A percentile compares a stretch with the other conserved stretches of the same genome.
Conservation (phyloP, 2,329 filamentous ascomycete species). For the Epicoccum sorghinum region DNA sequence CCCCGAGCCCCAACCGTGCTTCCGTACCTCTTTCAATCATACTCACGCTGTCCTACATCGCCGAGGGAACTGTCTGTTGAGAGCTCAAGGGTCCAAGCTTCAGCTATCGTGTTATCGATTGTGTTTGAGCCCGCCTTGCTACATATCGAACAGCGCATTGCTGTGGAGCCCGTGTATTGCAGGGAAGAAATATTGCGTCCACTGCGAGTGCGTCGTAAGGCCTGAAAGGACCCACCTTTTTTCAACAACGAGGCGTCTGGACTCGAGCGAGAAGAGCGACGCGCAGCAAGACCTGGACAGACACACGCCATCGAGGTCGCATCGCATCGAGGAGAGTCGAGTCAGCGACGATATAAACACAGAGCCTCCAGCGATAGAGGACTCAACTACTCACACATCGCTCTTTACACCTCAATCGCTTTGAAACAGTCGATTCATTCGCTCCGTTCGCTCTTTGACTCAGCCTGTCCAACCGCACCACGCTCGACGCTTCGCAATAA, state of each 20-base stretch:
- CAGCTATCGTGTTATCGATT: background rate
- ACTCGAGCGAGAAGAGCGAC: background rate
- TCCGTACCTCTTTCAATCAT: background rate
- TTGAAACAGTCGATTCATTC: no score
- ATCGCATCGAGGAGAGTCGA: background rate
- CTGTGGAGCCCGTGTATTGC: background rate
- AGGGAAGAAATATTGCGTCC: background rate
- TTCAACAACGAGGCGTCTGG: background rate
- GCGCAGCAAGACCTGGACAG: background rate
- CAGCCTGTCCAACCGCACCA: no score
- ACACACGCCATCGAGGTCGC: background rate
- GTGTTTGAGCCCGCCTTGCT: background rate
- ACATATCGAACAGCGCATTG: background rate
- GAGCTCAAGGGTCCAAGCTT: background rate
- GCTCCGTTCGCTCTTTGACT: no score
- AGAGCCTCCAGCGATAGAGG: no score
- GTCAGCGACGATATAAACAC: slow-evolving; percentile 1
- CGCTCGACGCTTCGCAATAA: no score
- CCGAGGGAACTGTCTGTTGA: no score
- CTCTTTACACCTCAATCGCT: background rate
- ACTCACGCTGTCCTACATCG: background rate
- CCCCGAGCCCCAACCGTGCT: slow-evolving; percentile 25
- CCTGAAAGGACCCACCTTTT: background rate
- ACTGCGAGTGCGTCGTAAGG: background rate
- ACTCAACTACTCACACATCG: background rate